A percentile compares a stretch with the other conserved stretches of the same genome.
These are phyloP conservation scores for Tetradesmus lagerheimii DNA, from an alignment of 139 green algal species.

Conservation along the genomic window DNA sequence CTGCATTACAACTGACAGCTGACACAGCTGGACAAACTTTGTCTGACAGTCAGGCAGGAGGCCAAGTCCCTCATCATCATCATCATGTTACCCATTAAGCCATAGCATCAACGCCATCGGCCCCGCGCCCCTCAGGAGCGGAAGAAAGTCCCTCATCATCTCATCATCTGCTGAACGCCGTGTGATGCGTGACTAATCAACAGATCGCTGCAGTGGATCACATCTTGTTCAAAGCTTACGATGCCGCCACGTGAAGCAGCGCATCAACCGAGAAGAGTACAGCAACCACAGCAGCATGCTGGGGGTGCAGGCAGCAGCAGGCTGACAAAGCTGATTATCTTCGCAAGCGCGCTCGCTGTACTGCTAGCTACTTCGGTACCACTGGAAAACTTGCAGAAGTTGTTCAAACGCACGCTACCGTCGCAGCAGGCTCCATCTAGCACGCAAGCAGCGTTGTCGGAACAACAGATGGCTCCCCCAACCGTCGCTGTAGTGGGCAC, in stretches of 20 bases:
- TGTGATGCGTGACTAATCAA: not conserved
- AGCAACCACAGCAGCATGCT: not conserved
- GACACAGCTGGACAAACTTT: too few relatives aligned
- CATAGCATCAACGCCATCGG: too few relatives aligned
- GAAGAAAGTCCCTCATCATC: too few relatives aligned
- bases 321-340: not conserved
- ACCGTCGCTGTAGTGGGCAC: slow-evolving; percentile 71
- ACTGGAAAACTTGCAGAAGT: not conserved
- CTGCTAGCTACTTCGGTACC: not conserved
- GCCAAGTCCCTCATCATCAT: too few relatives aligned
- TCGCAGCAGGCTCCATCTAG: not conserved
- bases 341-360: not conserved
- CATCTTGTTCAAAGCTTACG: not conserved
- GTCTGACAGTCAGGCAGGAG: too few relatives aligned
- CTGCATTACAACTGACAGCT: too few relatives aligned
- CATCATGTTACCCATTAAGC: too few relatives aligned
- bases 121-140: too few relatives aligned
- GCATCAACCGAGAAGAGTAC: not conserved
- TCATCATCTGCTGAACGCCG: not conserved
- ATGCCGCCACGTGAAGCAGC: not conserved
- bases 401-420: not conserved
- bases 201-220: not conserved
- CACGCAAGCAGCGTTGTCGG: not conserved
- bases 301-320: not conserved
- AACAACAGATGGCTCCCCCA: not conserved